phyloP scores from a whole-genome alignment of 306 rosid species.

The Psophocarpus tetragonolobus region DNA sequence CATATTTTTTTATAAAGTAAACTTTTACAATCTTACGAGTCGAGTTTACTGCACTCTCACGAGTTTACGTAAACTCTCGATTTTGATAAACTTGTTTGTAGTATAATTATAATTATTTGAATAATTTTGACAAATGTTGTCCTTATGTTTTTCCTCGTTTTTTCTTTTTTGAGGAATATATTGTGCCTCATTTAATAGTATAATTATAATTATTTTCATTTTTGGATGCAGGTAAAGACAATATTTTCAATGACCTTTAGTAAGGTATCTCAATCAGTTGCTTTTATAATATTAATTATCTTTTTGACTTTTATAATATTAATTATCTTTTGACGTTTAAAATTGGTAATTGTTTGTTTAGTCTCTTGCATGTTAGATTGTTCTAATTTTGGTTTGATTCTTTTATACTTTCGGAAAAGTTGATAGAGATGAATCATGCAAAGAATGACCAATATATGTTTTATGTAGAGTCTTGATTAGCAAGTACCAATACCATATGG shows the following conservation, averaged over 20 bases:
- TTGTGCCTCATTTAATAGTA: conserved; percentile 1
- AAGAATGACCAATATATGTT: not conserved
- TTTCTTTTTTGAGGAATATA: no score
- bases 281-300: conserved; percentile 5
- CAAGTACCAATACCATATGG: no score
- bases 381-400: conserved; percentile 25
- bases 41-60: no score
- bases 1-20: no score
- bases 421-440: no score
- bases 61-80: no score
- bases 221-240: conserved; percentile 68
- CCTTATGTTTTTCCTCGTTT: no score
- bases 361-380: not conserved
- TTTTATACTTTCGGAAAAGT: not conserved
- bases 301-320: conserved; percentile 20
- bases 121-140: not conserved
- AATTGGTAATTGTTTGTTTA: conserved; percentile 11
- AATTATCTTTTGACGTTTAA: conserved; percentile 23
- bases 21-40: no score
- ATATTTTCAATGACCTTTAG: conserved; percentile 68
- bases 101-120: no score
- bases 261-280: conserved; percentile 48
- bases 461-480: no score
- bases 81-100: no score
- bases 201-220: conserved; percentile 19